phyloP scores from a whole-genome alignment of 495 filamentous ascomycete genomes.

The Xylaria cubensis region DNA sequence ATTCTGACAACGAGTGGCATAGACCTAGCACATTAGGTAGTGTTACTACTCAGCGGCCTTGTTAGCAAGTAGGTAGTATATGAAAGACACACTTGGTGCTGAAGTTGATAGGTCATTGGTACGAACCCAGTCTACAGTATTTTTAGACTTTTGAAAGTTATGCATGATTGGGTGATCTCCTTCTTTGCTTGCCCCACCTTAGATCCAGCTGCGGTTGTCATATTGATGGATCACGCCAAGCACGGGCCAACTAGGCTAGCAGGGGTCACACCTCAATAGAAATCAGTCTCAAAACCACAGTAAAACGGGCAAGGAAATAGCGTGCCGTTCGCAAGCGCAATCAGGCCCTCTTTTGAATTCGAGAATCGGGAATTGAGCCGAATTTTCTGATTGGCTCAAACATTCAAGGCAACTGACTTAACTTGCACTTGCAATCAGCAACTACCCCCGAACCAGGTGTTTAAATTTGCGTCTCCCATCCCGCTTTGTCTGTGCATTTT shows the following conservation, averaged over 20 bases:
- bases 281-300: slow-evolving; percentile 30
- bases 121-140: not conserved
- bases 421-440: slow-evolving; percentile 26
- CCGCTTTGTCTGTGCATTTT: slow-evolving; percentile 40
- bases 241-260: slow-evolving; percentile 22
- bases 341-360: slow-evolving; percentile 29
- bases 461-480: slow-evolving; percentile 48
- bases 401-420: slow-evolving; percentile 11
- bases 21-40: not conserved
- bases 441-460: slow-evolving; percentile 18
- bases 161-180: slow-evolving; percentile 2
- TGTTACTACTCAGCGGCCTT: not conserved
- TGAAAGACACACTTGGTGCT: not conserved
- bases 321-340: slow-evolving; percentile 27
- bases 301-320: slow-evolving; percentile 24
- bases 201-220: no score
- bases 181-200: not conserved
- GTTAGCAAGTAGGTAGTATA: not conserved
- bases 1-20: not conserved
- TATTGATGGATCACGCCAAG: not conserved
- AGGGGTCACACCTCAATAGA: slow-evolving; percentile 15
- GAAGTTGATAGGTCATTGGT: not conserved
- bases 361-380: slow-evolving; percentile 14
- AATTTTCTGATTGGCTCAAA: slow-evolving; percentile 33
- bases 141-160: not conserved